These are phyloP conservation scores for Ganoderma meredithae DNA, from an alignment of 1,284 basidiomycete genomes.

Conservation along the genomic window DNA sequence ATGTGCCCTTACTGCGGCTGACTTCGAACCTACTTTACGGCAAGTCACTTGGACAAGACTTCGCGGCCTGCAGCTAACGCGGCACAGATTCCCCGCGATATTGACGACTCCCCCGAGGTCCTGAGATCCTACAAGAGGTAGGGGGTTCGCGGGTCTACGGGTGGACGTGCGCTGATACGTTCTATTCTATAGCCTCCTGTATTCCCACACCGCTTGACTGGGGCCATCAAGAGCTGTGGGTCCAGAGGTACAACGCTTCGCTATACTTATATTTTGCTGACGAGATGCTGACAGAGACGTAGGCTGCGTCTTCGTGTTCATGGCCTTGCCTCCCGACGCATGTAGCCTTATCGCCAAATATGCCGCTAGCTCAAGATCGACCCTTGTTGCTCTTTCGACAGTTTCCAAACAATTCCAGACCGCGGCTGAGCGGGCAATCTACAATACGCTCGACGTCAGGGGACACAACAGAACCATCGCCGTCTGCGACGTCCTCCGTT, in stretches of 20 bases:
- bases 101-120: slow-evolving; percentile 1
- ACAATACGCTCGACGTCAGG: slow-evolving; percentile 61
- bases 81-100: slow-evolving; percentile 10
- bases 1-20: slow-evolving; percentile 22
- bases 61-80: neutral
- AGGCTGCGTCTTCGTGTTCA: slow-evolving; percentile 36
- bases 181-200: neutral
- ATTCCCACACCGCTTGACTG: neutral
- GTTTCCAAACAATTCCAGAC: slow-evolving; percentile 62
- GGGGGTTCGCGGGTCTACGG: neutral
- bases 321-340: slow-evolving; percentile 65
- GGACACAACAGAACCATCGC: slow-evolving; percentile 46
- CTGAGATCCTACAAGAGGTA: neutral
- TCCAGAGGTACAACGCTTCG: slow-evolving; percentile 10
- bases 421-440: slow-evolving; percentile 63
- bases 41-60: slow-evolving; percentile 5
- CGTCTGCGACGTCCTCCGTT: slow-evolving; percentile 56
- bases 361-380: slow-evolving; percentile 53
- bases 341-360: slow-evolving; percentile 61
- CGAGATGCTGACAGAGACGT: neutral
- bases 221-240: neutral
- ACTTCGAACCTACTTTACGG: slow-evolving; percentile 5
- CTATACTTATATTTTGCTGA: neutral
- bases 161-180: neutral
- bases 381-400: slow-evolving; percentile 61